phyloP scores from a whole-genome alignment of 2,329 filamentous ascomycete species.

The Dothideomycetes sp. region DNA sequence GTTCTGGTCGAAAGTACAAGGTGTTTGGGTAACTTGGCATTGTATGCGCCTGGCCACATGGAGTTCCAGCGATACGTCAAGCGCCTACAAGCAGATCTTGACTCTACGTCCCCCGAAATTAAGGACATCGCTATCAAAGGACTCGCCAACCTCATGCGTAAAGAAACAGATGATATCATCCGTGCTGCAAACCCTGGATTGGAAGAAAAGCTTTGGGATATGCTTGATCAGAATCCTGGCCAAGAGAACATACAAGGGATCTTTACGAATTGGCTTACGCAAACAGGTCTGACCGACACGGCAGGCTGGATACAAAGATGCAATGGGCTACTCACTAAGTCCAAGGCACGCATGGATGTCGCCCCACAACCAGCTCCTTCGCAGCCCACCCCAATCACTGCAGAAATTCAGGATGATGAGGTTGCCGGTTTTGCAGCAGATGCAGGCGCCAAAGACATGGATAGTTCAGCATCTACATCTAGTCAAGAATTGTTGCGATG shows the following conservation, averaged over 20 bases:
- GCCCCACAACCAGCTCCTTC: conserved; percentile 33
- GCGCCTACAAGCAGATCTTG: conserved; percentile 67
- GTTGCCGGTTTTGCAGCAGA: conserved; percentile 89
- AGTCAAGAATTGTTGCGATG: conserved; percentile 83
- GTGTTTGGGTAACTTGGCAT: conserved; percentile 81
- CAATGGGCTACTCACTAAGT: conserved; percentile 83
- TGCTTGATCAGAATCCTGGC: conserved; percentile 66
- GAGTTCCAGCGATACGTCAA: conserved; percentile 77
- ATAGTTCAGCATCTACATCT: conserved; percentile 31
- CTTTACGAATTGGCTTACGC: conserved; percentile 84
- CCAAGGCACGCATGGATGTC: conserved; percentile 54
- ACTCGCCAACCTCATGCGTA: conserved; percentile 89
- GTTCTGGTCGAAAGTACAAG: conserved; percentile 68
- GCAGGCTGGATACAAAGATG: conserved; percentile 80
- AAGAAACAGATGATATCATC: conserved; percentile 76
- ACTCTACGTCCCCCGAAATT: conserved; percentile 58
- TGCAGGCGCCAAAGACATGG: conserved; percentile 44
- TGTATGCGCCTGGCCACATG: conserved; percentile 85
- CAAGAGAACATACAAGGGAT: conserved; percentile 79
- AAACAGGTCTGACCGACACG: conserved; percentile 74
- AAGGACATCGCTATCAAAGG: conserved; percentile 77
- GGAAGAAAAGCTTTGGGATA: conserved; percentile 86
- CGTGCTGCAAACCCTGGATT: conserved; percentile 65
- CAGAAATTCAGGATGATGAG: conserved; percentile 92
- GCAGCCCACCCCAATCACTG: conserved; percentile 34